These are phyloP conservation scores for Setaria viridis DNA, from an alignment of 202 grass and related monocot species.

Conservation along the genomic window DNA sequence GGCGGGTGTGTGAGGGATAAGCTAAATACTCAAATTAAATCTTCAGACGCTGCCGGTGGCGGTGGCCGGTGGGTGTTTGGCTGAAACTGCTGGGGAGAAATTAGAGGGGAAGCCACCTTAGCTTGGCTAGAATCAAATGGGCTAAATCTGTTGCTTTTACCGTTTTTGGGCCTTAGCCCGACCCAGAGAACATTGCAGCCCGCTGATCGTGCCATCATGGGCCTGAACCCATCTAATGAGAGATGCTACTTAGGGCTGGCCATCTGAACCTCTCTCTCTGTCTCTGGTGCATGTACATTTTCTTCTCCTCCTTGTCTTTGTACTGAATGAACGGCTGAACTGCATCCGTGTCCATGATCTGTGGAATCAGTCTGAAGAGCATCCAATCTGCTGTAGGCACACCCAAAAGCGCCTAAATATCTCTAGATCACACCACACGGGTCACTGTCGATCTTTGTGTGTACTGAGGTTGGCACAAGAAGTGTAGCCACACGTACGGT, in stretches of 20 bases:
- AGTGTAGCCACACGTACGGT: too few species aligned
- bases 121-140: not conserved
- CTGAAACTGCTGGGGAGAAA: not conserved
- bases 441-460: conserved; percentile 11
- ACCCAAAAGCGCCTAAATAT: not conserved
- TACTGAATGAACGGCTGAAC: not conserved
- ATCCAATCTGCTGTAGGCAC: not conserved
- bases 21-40: not conserved
- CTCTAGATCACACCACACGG: not conserved
- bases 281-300: not conserved
- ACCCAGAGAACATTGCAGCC: not conserved
- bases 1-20: not conserved
- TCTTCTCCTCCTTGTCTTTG: not conserved
- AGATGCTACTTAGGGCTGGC: too few species aligned
- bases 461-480: too few species aligned
- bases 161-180: not conserved
- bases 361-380: not conserved
- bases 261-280: too few species aligned
- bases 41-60: not conserved
- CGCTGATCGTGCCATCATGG: not conserved
- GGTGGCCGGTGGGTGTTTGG: not conserved
- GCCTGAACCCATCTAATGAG: not conserved
- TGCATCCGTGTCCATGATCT: not conserved
- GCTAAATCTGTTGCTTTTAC: not conserved
- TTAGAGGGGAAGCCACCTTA: not conserved